These are phyloP conservation scores for Xanthoconium separans DNA, from an alignment of 1,284 basidiomycete species.

Conservation along the genomic window DNA sequence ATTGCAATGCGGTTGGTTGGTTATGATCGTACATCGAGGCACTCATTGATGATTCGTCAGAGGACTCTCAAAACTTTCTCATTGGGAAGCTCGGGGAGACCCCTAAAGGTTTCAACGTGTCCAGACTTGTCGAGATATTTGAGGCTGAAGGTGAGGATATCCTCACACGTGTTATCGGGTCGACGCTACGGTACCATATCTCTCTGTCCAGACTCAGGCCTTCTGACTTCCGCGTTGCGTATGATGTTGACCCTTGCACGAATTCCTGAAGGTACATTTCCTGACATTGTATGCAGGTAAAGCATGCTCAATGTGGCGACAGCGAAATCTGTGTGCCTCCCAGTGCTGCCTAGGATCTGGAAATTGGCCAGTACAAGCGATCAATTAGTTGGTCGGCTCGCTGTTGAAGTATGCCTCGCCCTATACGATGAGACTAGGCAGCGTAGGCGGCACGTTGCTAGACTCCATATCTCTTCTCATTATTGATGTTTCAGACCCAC, in stretches of 20 bases:
- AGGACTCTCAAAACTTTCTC: conserved; percentile 1
- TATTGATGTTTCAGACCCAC: conserved; percentile 2
- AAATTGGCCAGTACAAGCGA: conserved; percentile 12
- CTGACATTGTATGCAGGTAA: too few species aligned
- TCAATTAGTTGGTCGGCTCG: conserved; percentile 19
- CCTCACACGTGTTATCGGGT: neutral
- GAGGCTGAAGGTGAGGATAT: conserved; percentile 7
- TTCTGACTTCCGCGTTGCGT: conserved; percentile 18
- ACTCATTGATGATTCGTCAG: conserved; percentile 8
- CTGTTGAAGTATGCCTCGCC: conserved; percentile 19
- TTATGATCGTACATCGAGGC: neutral
- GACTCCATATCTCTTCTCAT: neutral
- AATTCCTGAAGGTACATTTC: conserved; percentile 9
- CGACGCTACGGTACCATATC: neutral
- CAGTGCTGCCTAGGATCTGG: conserved; percentile 9
- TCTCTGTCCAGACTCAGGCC: conserved; percentile 7
- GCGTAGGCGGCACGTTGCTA: neutral
- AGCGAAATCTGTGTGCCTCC: conserved; percentile 8
- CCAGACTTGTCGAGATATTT: conserved; percentile 20
- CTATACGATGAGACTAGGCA: conserved; percentile 5
- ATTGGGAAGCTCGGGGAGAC: neutral
- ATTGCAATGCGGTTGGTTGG: conserved; percentile 20
- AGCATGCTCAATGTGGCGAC: neutral
- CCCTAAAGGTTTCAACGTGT: neutral
- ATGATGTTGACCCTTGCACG: conserved; percentile 18